These are phyloP conservation scores for Microthyrium microscopicum DNA, from an alignment of 2,329 filamentous ascomycete species.

Conservation along the genomic window DNA sequence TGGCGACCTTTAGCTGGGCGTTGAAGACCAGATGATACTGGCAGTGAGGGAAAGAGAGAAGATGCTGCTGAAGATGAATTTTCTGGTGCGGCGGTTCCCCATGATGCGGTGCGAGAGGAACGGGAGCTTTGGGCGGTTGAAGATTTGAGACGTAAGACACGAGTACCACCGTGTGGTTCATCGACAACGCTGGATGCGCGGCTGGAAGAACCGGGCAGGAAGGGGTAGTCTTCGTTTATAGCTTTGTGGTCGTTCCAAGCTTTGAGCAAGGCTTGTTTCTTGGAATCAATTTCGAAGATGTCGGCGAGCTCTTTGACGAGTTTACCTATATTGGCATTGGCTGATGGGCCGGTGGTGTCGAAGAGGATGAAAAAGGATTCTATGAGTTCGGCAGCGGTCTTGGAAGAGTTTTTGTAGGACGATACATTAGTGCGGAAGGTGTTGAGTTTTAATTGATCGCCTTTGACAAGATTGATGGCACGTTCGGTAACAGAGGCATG, in stretches of 20 bases:
- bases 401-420: conserved; percentile 51
- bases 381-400: conserved; percentile 60
- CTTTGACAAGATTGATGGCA: conserved; percentile 62
- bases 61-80: conserved; percentile 22
- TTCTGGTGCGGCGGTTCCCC: no score
- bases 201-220: conserved; percentile 58
- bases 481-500: conserved; percentile 78
- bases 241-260: conserved; percentile 94
- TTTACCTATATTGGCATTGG: conserved; percentile 67
- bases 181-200: conserved; percentile 40
- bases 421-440: conserved; percentile 71
- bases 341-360: conserved; percentile 54
- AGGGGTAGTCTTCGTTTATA: conserved; percentile 90
- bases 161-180: conserved; percentile 31
- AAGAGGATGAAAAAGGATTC: conserved; percentile 81
- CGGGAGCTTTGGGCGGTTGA: conserved; percentile 52
- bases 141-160: conserved; percentile 48
- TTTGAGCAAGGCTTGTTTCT: conserved; percentile 56
- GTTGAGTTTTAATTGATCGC: conserved; percentile 56
- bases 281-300: conserved; percentile 69
- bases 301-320: conserved; percentile 84
- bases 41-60: conserved; percentile 14
- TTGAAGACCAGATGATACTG: not conserved
- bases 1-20: no score
- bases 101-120: conserved; percentile 40